Conservation (phyloP, 331 rosid species). For the Cucumis variabilis region DNA sequence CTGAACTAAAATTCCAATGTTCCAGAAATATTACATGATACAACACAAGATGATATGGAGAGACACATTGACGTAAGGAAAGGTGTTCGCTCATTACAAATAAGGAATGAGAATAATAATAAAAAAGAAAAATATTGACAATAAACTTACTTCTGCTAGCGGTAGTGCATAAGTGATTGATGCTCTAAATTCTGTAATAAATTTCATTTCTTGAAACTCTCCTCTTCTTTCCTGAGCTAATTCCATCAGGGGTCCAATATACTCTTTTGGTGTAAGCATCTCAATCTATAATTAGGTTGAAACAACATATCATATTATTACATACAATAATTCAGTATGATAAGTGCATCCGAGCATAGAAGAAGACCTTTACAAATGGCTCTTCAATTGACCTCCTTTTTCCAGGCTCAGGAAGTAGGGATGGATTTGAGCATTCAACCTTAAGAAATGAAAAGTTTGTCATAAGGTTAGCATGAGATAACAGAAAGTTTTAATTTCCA, state of each 20-base stretch:
- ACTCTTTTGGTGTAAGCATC: constrained; percentile 90
- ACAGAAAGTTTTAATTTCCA: constrained; percentile 10
- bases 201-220: constrained; percentile 84
- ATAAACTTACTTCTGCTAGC: constrained; percentile 67
- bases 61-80: too few species aligned
- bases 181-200: constrained; percentile 80
- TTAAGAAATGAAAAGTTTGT: constrained; percentile 44
- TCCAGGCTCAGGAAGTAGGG: constrained; percentile 87
- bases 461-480: constrained; percentile 38
- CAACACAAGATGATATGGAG: too few species aligned
- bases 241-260: constrained; percentile 91
- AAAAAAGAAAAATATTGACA: background rate
- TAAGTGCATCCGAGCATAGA: constrained; percentile 36
- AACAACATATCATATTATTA: background rate
- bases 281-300: constrained; percentile 62
- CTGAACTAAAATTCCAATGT: too few species aligned
- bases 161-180: constrained; percentile 75
- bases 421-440: constrained; percentile 96
- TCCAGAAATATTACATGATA: too few species aligned
- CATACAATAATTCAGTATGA: background rate
- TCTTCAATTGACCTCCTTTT: constrained; percentile 86
- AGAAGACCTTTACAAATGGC: constrained; percentile 81
- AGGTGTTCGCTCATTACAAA: background rate
- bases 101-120: too few species aligned
- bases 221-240: constrained; percentile 93